Conservation (phyloP, 768 basidiomycete genomes). For the Pisolithus microcarpus region DNA sequence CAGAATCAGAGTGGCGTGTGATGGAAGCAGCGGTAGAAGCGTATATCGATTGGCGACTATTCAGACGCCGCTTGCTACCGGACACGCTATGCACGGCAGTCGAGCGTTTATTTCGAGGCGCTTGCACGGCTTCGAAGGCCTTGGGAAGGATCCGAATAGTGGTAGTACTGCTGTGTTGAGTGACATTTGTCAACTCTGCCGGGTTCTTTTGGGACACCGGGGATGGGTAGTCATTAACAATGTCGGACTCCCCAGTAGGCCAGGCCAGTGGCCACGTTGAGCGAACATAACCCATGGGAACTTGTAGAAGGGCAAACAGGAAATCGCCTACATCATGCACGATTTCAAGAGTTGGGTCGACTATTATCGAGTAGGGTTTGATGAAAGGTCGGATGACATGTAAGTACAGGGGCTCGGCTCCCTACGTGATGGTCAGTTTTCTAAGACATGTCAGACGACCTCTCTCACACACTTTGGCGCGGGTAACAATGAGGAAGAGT, state of each 20-base stretch:
- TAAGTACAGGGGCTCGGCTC: slow-evolving; percentile 78
- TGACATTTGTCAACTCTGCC: slow-evolving; percentile 1
- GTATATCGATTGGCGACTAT: slow-evolving; percentile 2
- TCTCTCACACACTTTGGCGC: slow-evolving; percentile 52
- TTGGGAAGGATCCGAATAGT: slow-evolving; percentile 11
- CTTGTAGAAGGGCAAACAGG: slow-evolving; percentile 34
- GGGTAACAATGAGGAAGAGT: slow-evolving; percentile 68
- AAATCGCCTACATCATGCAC: slow-evolving; percentile 60
- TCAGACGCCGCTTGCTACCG: slow-evolving; percentile 8
- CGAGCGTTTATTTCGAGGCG: slow-evolving; percentile 3
- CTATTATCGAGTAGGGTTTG: slow-evolving; percentile 61
- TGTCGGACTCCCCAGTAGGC: slow-evolving; percentile 11
- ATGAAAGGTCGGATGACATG: slow-evolving; percentile 74
- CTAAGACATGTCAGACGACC: neutral
- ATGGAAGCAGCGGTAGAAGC: neutral
- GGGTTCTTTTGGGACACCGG: neutral
- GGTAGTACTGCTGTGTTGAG: slow-evolving; percentile 6
- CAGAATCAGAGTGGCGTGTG: slow-evolving; percentile 8
- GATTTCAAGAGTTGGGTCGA: slow-evolving; percentile 61
- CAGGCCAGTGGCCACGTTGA: slow-evolving; percentile 24
- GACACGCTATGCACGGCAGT: slow-evolving; percentile 14
- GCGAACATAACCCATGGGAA: slow-evolving; percentile 33
- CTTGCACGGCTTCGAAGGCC: slow-evolving; percentile 1
- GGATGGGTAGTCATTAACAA: slow-evolving; percentile 3
- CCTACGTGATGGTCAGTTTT: slow-evolving; percentile 37